Evolutionary conservation across 768 basidiomycete species (phyloP), one percentile per base, ranked within the genome.

Genomic region (Leccinellum luteum): DNA sequence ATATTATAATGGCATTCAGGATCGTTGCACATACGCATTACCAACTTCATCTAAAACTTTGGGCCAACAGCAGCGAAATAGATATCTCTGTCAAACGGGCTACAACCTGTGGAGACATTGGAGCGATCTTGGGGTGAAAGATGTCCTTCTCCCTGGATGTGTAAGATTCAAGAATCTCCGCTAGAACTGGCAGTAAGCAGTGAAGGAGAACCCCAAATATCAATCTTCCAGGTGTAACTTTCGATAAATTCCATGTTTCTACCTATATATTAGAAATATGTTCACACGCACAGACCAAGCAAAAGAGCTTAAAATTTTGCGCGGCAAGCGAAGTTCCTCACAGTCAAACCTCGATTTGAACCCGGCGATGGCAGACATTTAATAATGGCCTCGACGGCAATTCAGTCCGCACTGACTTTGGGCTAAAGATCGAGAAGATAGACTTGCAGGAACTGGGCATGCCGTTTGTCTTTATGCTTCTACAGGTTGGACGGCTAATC

Each of bases 41-140:
- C 31, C 49, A 14, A 21, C 27, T 12, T 17, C 3, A 21, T 1
- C 23, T 30, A 17, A 3, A 5, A 27, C 9, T 13, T 45, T 12
- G n/a, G 13, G 12, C 23, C 6, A 53, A 17, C 32, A 5, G 23
- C 15, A 12, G 25, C 43, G 30, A 17, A 32, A 48, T 45, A 10
- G 48, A 57, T 84, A 64, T 84, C 70, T 74, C 81, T 78, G 75
- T 70, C 81, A 78, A 79, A 88, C 85, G 86, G 86, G 86, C 81
- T 67, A 60, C 78, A 73, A 80, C 77, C 74, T 77, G 56, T 58
- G 54, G 58, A 17, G 6, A 58, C 72, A 70, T 75, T 79, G 78
- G 78, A 63, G 76, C 79, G 85, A 83, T 87, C 86, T 86, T 87
- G 83, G 82, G n/a, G 82, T 81, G 81, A 76, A 81, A 81, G 78